A percentile compares a stretch with the other conserved stretches of the same genome.
Evolutionary conservation across 1,284 basidiomycete species (phyloP).

Genomic region (Cutaneotrichosporon cutaneum): DNA sequence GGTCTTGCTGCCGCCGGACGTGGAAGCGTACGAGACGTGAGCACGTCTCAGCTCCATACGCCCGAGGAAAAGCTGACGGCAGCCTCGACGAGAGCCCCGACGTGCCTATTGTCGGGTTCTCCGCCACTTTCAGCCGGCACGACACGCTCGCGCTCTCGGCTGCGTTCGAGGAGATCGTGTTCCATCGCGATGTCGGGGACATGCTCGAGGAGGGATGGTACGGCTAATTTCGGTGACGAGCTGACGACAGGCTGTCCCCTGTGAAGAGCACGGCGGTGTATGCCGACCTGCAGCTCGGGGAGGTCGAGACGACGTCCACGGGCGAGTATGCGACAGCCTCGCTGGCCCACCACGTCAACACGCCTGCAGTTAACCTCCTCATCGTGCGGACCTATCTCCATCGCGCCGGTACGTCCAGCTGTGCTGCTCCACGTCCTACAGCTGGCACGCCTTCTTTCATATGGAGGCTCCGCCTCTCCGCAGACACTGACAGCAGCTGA

Average conservation of each 20-base stretch:
- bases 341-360: constrained; percentile 77
- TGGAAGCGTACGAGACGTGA: constrained; percentile 29
- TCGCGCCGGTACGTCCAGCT: constrained; percentile 61
- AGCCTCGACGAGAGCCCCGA: constrained; percentile 28
- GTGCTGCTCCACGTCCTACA: not conserved
- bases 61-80: constrained; percentile 6
- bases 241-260: constrained; percentile 67
- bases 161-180: constrained; percentile 89
- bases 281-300: constrained; percentile 67
- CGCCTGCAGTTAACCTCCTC: constrained; percentile 68
- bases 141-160: constrained; percentile 85
- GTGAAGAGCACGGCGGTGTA: constrained; percentile 78
- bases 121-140: constrained; percentile 89
- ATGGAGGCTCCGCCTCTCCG: not conserved
- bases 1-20: constrained; percentile 32
- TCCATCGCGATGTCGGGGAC: constrained; percentile 85
- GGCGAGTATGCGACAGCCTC: constrained; percentile 78
- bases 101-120: constrained; percentile 89
- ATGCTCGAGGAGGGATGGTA: constrained; percentile 94
- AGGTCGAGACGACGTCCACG: constrained; percentile 64
- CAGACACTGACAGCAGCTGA: constrained; percentile 51
- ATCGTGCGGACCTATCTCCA: constrained; percentile 79
- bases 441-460: not conserved
- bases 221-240: not conserved
- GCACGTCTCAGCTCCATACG: not conserved